Evolutionary conservation across 495 filamentous ascomycete genomes (phyloP).

Genomic region (Aspergillus campestris): DNA sequence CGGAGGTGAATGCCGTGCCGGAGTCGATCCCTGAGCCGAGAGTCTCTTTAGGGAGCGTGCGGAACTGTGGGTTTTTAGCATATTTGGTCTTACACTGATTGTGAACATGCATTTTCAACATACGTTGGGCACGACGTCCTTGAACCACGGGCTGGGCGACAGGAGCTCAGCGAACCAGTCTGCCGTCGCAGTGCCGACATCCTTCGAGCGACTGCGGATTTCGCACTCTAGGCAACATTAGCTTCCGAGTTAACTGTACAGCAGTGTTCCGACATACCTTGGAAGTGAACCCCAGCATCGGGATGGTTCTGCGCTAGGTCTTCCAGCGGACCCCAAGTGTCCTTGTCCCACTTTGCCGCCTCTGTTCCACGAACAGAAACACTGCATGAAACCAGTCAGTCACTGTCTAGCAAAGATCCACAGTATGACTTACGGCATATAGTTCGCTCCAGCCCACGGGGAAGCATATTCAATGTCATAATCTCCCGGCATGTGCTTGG

Average conservation of each 20-base stretch:
- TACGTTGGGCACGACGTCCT: slow-evolving; percentile 57
- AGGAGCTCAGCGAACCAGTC: slow-evolving; percentile 51
- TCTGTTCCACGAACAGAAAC: not conserved
- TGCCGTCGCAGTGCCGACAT: slow-evolving; percentile 32
- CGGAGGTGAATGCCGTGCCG: slow-evolving; percentile 68
- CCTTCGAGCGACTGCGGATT: slow-evolving; percentile 48
- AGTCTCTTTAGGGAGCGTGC: slow-evolving; percentile 36
- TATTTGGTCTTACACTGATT: not conserved
- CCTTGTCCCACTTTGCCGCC: slow-evolving; percentile 41
- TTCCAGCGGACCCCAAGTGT: slow-evolving; percentile 51
- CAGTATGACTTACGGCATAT: slow-evolving; percentile 50
- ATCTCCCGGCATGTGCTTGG: slow-evolving; percentile 74
- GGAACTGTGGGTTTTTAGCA: slow-evolving; percentile 27
- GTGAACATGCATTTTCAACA: not conserved
- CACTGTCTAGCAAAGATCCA: not conserved
- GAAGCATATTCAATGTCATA: slow-evolving; percentile 89
- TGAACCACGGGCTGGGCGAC: slow-evolving; percentile 64
- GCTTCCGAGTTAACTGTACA: not conserved
- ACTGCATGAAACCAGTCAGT: not conserved
- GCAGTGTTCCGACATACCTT: slow-evolving; percentile 41
- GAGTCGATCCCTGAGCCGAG: slow-evolving; percentile 55
- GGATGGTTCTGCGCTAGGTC: slow-evolving; percentile 55
- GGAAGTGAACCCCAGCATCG: slow-evolving; percentile 78
- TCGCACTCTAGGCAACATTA: not conserved
- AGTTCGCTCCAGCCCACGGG: slow-evolving; percentile 88